A percentile compares a stretch with the other conserved stretches of the same genome.
Conservation (phyloP, 2,329 filamentous ascomycete genomes). For the Microcera coccophila region DNA sequence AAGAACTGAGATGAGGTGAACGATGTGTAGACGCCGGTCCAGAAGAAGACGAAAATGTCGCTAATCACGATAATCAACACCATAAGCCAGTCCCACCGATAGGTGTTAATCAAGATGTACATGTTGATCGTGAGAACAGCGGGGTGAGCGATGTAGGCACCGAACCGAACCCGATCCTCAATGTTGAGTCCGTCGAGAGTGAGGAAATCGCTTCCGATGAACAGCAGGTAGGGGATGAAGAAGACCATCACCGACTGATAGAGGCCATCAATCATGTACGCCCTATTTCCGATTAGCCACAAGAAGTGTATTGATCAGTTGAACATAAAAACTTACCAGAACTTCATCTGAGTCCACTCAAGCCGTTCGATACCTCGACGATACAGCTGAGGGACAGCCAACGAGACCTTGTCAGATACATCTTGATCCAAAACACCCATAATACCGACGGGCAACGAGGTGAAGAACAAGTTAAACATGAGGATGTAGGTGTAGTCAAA, state of each 20-base stretch:
- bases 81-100: conserved; percentile 98
- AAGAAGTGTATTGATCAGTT: conserved; percentile 5
- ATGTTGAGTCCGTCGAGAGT: conserved; percentile 71
- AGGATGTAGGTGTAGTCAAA: conserved; percentile 98
- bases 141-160: conserved; percentile 79
- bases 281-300: no score
- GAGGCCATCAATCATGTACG: conserved; percentile 90
- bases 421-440: conserved; percentile 98
- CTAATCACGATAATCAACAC: conserved; percentile 77
- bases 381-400: conserved; percentile 93
- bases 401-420: conserved; percentile 86
- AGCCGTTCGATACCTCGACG: conserved; percentile 90
- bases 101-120: conserved; percentile 94
- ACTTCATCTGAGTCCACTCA: conserved; percentile 95
- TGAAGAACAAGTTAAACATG: conserved; percentile 95
- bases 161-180: conserved; percentile 77
- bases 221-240: conserved; percentile 85
- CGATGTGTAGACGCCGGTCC: conserved; percentile 81
- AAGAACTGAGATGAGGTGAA: conserved; percentile 52
- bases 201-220: conserved; percentile 64
- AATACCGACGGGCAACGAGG: conserved; percentile 87
- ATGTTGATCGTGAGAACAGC: conserved; percentile 85
- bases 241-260: conserved; percentile 95
- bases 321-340: conserved; percentile 65
- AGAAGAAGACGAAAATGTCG: conserved; percentile 85